A percentile compares a stretch with the other conserved stretches of the same genome.
Conservation (phyloP, 192 early-diverging fungal genomes). For the Physocladia obscura region DNA sequence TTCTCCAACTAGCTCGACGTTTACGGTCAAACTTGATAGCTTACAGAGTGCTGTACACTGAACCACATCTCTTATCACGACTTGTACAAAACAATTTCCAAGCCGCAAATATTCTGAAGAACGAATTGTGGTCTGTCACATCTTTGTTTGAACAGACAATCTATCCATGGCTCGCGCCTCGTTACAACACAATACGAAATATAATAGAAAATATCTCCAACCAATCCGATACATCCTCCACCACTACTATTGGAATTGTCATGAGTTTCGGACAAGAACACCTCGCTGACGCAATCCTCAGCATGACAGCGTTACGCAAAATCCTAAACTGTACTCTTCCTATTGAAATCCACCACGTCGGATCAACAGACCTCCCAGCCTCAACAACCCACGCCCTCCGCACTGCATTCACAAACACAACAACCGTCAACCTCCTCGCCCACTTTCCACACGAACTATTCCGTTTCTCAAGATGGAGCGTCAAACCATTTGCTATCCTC, state of each 20-base stretch:
- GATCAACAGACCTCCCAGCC: constrained; percentile 15
- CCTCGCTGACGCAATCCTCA: background rate
- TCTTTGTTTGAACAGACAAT: background rate
- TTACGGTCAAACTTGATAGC: background rate
- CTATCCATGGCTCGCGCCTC: constrained; percentile 4
- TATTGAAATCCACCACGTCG: constrained; percentile 57
- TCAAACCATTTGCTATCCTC: constrained; percentile 67
- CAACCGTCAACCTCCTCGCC: constrained; percentile 24
- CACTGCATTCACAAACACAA: constrained; percentile 18
- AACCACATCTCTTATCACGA: background rate
- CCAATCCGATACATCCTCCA: background rate
- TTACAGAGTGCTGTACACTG: background rate
- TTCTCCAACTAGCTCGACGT: background rate
- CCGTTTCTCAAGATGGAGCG: background rate
- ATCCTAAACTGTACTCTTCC: constrained; percentile 48
- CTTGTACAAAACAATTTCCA: background rate
- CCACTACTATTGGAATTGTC: background rate
- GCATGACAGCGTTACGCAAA: background rate
- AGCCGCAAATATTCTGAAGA: background rate
- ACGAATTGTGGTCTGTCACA: background rate
- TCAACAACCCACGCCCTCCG: background rate
- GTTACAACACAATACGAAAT: background rate
- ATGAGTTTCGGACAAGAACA: background rate
- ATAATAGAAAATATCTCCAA: background rate
- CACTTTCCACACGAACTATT: constrained; percentile 20